A percentile compares a stretch with the other conserved stretches of the same genome.
Conservation (phyloP, 2,329 filamentous ascomycete species). For the Aspergillus sp. region DNA sequence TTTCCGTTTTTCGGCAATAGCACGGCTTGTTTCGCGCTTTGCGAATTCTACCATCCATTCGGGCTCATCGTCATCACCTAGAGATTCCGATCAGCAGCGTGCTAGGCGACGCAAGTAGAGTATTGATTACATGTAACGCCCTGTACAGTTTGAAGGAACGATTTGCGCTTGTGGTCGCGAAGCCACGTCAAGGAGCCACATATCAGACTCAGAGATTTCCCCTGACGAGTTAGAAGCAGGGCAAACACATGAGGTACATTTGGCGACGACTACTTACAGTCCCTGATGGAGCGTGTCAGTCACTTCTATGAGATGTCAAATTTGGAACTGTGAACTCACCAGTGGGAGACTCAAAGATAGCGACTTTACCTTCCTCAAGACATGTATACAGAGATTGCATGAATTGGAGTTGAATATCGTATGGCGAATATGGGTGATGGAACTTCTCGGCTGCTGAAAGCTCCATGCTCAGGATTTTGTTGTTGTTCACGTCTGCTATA, state of each 20-base stretch:
- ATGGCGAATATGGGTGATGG: slow-evolving; percentile 83
- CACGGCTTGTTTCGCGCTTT: slow-evolving; percentile 65
- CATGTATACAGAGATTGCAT: slow-evolving; percentile 82
- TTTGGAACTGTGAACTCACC: slow-evolving; percentile 55
- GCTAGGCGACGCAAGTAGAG: not conserved
- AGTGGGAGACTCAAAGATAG: slow-evolving; percentile 91
- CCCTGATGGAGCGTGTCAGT: slow-evolving; percentile 32
- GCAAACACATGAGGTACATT: not conserved
- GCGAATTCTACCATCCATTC: slow-evolving; percentile 83
- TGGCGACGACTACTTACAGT: slow-evolving; percentile 36
- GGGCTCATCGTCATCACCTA: slow-evolving; percentile 69
- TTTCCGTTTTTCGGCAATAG: slow-evolving; percentile 65
- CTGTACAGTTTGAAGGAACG: slow-evolving; percentile 56
- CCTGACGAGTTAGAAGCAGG: slow-evolving; percentile 45
- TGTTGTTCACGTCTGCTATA: not conserved
- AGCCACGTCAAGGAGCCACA: slow-evolving; percentile 89
- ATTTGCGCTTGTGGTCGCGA: slow-evolving; percentile 70
- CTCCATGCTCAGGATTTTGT: slow-evolving; percentile 30
- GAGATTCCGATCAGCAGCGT: slow-evolving; percentile 2
- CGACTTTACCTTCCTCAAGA: slow-evolving; percentile 75
- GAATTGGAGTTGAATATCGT: slow-evolving; percentile 82
- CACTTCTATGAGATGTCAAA: not conserved
- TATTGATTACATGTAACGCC: slow-evolving; percentile 41
- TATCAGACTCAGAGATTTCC: slow-evolving; percentile 89
- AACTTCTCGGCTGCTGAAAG: slow-evolving; percentile 57